Percentiles rank a stretch among this genome's conserved stretches.
Evolutionary conservation across 2,329 filamentous ascomycete species (phyloP).

Genomic region (Mycogone perniciosa): DNA sequence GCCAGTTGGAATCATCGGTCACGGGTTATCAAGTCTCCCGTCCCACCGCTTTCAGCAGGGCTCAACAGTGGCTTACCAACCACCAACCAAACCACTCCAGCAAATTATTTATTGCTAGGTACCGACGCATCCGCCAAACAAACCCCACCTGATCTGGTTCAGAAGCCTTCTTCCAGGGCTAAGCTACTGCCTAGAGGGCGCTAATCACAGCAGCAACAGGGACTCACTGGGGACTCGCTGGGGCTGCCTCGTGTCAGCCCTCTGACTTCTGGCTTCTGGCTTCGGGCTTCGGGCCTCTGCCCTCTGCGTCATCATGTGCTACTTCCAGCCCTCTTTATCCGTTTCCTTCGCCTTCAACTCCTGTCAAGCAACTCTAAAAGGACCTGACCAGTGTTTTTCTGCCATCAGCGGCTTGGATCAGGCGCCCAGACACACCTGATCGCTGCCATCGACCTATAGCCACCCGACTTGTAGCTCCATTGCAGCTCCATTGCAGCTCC

Average conservation of each 20-base stretch:
- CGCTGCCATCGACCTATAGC: background rate
- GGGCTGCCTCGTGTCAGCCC: no score
- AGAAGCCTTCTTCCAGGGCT: background rate
- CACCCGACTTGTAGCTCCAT: background rate
- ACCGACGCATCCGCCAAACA: background rate
- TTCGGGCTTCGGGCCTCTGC: background rate
- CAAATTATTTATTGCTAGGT: no score
- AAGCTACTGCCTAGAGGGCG: background rate
- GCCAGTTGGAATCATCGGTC: no score
- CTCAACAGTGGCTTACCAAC: no score
- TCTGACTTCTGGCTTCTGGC: no score
- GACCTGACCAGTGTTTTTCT: background rate
- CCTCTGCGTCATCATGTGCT: constrained; percentile 11
- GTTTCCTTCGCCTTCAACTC: background rate
- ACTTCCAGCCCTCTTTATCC: background rate
- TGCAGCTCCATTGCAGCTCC: background rate
- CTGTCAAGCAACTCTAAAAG: background rate
- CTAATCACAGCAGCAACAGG: constrained; percentile 6
- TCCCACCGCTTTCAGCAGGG: no score
- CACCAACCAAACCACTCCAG: no score
- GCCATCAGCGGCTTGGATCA: background rate
- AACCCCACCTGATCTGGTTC: background rate
- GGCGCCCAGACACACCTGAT: constrained; percentile 1
- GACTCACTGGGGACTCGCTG: no score
- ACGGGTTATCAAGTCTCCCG: no score